Percentiles rank a stretch among this genome's conserved stretches.
phyloP scores from a whole-genome alignment of 805 yeast species.

The Yarrowia bubula region DNA sequence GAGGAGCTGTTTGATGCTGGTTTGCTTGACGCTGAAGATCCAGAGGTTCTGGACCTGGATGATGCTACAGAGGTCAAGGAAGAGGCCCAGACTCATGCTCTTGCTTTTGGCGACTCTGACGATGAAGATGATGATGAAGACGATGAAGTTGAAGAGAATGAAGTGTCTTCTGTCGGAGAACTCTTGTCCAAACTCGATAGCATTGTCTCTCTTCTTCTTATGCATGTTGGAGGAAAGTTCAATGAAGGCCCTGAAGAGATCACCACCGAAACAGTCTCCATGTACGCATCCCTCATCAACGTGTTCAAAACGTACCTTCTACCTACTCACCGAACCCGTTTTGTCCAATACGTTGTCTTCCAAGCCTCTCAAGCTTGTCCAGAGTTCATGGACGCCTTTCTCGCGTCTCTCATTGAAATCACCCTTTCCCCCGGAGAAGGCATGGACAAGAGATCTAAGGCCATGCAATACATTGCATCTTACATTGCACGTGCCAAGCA shows the following conservation, averaged over 20 bases:
- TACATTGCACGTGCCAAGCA: constrained; percentile 83
- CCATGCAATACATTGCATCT: constrained; percentile 88
- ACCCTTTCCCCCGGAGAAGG: constrained; percentile 71
- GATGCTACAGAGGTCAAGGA: constrained; percentile 34
- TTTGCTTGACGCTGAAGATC: not conserved
- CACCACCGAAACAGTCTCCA: constrained; percentile 61
- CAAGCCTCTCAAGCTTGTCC: constrained; percentile 76
- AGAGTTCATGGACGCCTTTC: constrained; percentile 78
- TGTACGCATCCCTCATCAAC: constrained; percentile 72
- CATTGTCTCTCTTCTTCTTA: constrained; percentile 58
- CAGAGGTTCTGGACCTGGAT: constrained; percentile 33
- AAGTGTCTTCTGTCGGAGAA: constrained; percentile 37
- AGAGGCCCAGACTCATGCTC: constrained; percentile 33
- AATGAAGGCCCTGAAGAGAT: constrained; percentile 46
- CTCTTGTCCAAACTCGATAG: constrained; percentile 71
- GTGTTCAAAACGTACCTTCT: constrained; percentile 77
- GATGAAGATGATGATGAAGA: constrained; percentile 39
- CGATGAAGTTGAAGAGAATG: constrained; percentile 39
- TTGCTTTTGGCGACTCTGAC: constrained; percentile 38
- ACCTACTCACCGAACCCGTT: constrained; percentile 89
- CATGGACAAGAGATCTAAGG: constrained; percentile 74
- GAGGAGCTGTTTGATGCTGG: constrained; percentile 44
- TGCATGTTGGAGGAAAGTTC: constrained; percentile 50
- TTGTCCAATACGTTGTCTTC: constrained; percentile 81
- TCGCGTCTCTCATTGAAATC: constrained; percentile 77